Conservation (phyloP, 108 stramenopile genomes). For the Stephanodiscus minutulus region DNA sequence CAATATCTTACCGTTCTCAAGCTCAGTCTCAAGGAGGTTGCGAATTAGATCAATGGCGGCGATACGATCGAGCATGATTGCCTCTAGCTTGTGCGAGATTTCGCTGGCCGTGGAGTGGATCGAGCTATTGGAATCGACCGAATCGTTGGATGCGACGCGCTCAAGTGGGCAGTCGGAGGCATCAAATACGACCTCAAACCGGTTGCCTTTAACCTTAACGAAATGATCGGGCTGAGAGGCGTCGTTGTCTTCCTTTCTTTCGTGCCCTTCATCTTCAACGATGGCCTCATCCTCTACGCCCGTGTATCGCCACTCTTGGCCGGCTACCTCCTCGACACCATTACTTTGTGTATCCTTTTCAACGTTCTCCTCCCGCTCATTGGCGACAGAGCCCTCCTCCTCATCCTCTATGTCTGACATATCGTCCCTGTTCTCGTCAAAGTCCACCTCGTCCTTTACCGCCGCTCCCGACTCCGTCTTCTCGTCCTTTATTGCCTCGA, state of each 20-base stretch:
- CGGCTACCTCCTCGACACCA: not conserved
- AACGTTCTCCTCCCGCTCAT: too few species aligned
- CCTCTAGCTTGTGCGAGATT: not conserved
- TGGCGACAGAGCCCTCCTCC: not conserved
- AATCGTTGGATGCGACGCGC: not conserved
- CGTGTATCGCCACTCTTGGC: not conserved
- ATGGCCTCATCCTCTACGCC: not conserved
- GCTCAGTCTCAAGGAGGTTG: slow-evolving; percentile 7
- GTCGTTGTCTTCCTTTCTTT: not conserved
- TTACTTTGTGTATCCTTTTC: not conserved
- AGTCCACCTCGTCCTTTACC: not conserved
- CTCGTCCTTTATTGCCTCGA: slow-evolving; percentile 1
- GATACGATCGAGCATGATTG: slow-evolving; percentile 8
- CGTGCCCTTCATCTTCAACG: not conserved
- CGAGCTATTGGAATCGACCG: not conserved
- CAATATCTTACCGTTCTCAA: not conserved
- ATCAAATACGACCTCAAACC: not conserved
- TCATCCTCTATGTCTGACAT: not conserved
- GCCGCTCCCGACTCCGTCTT: not conserved
- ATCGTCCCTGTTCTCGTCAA: not conserved
- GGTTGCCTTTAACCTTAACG: not conserved
- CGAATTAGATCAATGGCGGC: slow-evolving; percentile 9
- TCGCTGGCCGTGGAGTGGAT: not conserved
- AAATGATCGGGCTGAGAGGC: too few species aligned
- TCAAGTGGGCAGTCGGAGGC: not conserved